A percentile compares a stretch with the other conserved stretches of the same genome.
phyloP scores from a whole-genome alignment of 2,329 filamentous ascomycete genomes.

The Sporothrix luriei region DNA sequence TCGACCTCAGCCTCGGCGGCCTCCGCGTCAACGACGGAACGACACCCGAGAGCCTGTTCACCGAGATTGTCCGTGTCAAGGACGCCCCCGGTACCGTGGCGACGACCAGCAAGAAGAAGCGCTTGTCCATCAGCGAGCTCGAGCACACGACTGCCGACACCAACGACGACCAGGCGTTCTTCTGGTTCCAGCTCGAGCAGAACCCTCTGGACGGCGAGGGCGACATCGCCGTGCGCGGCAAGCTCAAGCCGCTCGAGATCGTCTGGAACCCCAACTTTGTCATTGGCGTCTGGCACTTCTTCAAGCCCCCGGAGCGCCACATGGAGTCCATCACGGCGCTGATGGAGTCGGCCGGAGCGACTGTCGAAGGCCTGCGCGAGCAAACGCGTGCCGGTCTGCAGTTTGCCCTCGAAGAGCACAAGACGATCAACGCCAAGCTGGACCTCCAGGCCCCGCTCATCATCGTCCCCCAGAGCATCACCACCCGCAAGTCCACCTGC shows the following conservation, averaged over 20 bases:
- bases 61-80: slow-evolving; percentile 95
- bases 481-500: slow-evolving; percentile 75
- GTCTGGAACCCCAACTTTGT: slow-evolving; percentile 97
- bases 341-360: slow-evolving; percentile 93
- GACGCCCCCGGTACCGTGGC: slow-evolving; percentile 61
- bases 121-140: slow-evolving; percentile 58
- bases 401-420: slow-evolving; percentile 96
- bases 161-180: slow-evolving; percentile 76
- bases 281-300: slow-evolving; percentile 89
- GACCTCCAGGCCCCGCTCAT: slow-evolving; percentile 95
- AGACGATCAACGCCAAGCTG: slow-evolving; percentile 93
- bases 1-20: slow-evolving; percentile 86
- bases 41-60: slow-evolving; percentile 85
- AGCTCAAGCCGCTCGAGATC: slow-evolving; percentile 92
- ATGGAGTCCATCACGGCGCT: slow-evolving; percentile 98
- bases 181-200: slow-evolving; percentile 88
- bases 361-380: slow-evolving; percentile 90
- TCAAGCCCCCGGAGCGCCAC: slow-evolving; percentile 91
- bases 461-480: slow-evolving; percentile 93
- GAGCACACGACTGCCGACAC: slow-evolving; percentile 48
- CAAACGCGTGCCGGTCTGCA: slow-evolving; percentile 95
- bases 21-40: slow-evolving; percentile 95
- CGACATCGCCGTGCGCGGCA: slow-evolving; percentile 85
- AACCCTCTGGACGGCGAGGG: slow-evolving; percentile 92
- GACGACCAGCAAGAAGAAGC: slow-evolving; percentile 47